These are phyloP conservation scores for Dendrostoma leiphaemia DNA, from an alignment of 2,329 filamentous ascomycete species.

Conservation along the genomic window DNA sequence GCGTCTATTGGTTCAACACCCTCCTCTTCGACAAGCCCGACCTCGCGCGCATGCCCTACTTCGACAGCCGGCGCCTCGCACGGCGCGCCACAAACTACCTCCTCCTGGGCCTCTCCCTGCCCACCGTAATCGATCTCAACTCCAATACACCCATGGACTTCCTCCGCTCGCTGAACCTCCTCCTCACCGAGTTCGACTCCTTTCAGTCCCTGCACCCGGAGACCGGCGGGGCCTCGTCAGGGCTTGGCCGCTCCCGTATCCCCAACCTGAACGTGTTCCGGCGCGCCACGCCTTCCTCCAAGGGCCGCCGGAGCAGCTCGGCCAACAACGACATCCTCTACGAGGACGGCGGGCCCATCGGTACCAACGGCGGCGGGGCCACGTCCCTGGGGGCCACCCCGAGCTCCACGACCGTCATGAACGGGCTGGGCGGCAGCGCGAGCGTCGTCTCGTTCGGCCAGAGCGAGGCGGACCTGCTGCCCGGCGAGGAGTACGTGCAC, in stretches of 20 bases:
- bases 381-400: slow-evolving; percentile 11
- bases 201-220: slow-evolving; percentile 87
- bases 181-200: slow-evolving; percentile 88
- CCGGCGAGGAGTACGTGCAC: slow-evolving; percentile 84
- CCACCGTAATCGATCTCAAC: slow-evolving; percentile 85
- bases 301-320: slow-evolving; percentile 55
- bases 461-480: slow-evolving; percentile 64
- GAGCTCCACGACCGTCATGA: slow-evolving; percentile 21
- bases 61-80: slow-evolving; percentile 78
- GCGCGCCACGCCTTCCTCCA: slow-evolving; percentile 54
- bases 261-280: slow-evolving; percentile 88
- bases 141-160: slow-evolving; percentile 79
- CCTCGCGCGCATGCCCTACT: slow-evolving; percentile 78
- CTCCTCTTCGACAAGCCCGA: slow-evolving; percentile 85
- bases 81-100: slow-evolving; percentile 93
- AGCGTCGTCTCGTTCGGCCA: slow-evolving; percentile 57
- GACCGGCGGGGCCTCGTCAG: slow-evolving; percentile 65
- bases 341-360: slow-evolving; percentile 24
- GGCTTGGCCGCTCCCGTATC: slow-evolving; percentile 74
- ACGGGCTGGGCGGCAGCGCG: slow-evolving; percentile 32
- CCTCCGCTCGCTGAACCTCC: slow-evolving; percentile 78
- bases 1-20: slow-evolving; percentile 98
- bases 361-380: slow-evolving; percentile 16
- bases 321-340: slow-evolving; percentile 36
- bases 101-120: slow-evolving; percentile 86